These are phyloP conservation scores for Pseudogymnoascus sp. DNA, from an alignment of 2,329 filamentous ascomycete genomes.

Conservation along the genomic window DNA sequence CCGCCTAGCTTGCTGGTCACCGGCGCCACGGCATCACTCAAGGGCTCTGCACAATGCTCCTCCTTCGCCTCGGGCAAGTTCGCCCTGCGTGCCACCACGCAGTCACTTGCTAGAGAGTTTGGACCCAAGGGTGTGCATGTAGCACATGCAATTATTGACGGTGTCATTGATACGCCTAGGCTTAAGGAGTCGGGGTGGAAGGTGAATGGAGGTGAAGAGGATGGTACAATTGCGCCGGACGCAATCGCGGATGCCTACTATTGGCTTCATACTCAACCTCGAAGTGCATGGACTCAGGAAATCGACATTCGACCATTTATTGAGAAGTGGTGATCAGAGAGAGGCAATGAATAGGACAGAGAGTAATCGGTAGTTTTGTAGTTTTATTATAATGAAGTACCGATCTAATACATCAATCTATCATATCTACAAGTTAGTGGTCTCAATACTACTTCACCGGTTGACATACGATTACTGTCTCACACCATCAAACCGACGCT, in stretches of 20 bases:
- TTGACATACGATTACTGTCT: slow-evolving; percentile 45
- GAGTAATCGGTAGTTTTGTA: not conserved
- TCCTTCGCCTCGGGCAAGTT: slow-evolving; percentile 77
- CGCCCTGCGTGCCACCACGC: slow-evolving; percentile 65
- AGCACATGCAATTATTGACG: slow-evolving; percentile 75
- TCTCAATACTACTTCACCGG: not conserved
- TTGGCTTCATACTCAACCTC: slow-evolving; percentile 74
- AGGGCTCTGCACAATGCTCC: slow-evolving; percentile 62
- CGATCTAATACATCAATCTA: not conserved
- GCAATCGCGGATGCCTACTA: slow-evolving; percentile 84
- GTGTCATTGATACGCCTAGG: slow-evolving; percentile 73
- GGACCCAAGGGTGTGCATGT: slow-evolving; percentile 80
- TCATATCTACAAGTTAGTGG: not conserved
- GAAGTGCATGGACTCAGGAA: slow-evolving; percentile 74
- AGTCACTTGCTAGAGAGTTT: slow-evolving; percentile 76
- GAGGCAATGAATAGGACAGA: not conserved
- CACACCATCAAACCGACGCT: slow-evolving; percentile 80
- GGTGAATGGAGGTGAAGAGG: slow-evolving; percentile 41
- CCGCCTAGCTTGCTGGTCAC: slow-evolving; percentile 81
- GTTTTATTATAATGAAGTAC: not conserved
- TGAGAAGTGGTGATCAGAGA: slow-evolving; percentile 55
- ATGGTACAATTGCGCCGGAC: slow-evolving; percentile 65
- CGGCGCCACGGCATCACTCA: slow-evolving; percentile 74
- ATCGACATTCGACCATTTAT: slow-evolving; percentile 73
- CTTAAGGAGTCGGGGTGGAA: slow-evolving; percentile 46